phyloP scores from a whole-genome alignment of 257 asterid species.

The Solanum sitiens region DNA sequence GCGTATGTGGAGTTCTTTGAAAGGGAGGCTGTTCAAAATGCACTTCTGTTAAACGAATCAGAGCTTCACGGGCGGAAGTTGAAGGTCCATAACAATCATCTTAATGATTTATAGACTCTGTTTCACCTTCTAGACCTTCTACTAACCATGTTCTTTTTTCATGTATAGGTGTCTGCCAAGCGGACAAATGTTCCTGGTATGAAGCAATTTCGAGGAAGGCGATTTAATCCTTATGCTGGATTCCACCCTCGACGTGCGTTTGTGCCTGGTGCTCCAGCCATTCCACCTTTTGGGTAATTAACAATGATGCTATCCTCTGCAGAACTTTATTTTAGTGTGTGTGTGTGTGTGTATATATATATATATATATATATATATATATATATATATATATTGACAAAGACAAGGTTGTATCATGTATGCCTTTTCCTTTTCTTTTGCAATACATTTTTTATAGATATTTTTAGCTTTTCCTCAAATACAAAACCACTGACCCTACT shows the following conservation, averaged over 20 bases:
- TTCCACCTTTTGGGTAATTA: constrained; percentile 38
- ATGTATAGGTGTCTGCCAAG: constrained; percentile 39
- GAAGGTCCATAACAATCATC: constrained; percentile 23
- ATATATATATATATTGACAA: background rate
- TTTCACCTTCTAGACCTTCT: background rate
- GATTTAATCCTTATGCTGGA: constrained; percentile 26
- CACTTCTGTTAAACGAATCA: constrained; percentile 26
- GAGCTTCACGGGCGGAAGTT: constrained; percentile 43
- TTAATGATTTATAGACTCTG: background rate
- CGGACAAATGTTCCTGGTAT: constrained; percentile 56
- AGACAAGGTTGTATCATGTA: background rate
- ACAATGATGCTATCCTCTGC: background rate
- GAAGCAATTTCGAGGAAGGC: constrained; percentile 44
- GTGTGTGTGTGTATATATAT: background rate
- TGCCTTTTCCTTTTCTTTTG: background rate
- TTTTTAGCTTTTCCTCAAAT: background rate
- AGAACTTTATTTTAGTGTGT: background rate
- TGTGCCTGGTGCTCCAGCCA: constrained; percentile 21
- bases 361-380: too few relatives aligned
- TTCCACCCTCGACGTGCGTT: constrained; percentile 20
- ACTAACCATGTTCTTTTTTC: background rate
- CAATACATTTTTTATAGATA: background rate
- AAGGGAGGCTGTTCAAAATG: constrained; percentile 36
- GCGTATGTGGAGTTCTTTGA: constrained; percentile 48
- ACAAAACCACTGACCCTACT: background rate